Evolutionary conservation across 495 filamentous ascomycete genomes (phyloP).

Genomic region (Hypoxylon fuscum): DNA sequence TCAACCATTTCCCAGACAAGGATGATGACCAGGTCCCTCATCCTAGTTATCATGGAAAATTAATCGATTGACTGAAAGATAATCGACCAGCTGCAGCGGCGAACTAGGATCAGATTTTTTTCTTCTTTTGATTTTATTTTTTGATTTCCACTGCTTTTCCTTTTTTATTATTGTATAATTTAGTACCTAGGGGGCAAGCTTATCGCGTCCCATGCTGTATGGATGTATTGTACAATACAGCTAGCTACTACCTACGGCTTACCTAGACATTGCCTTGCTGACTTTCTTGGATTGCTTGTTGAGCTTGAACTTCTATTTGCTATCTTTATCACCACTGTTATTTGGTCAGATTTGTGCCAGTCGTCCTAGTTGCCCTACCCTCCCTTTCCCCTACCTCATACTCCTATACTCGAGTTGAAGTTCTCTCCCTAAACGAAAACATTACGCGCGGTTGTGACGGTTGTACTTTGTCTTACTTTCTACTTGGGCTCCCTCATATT

Average conservation of each 20-base stretch:
- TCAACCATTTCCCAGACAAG: constrained; percentile 18
- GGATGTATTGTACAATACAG: no score
- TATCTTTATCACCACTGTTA: constrained; percentile 17
- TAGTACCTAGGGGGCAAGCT: constrained; percentile 1
- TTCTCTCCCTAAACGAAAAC: neutral
- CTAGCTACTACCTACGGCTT: no score
- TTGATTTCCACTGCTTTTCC: neutral
- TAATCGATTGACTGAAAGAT: constrained; percentile 39
- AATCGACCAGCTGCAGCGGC: constrained; percentile 13
- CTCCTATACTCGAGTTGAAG: constrained; percentile 5
- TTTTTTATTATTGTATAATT: constrained; percentile 11
- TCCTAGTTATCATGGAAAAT: constrained; percentile 37
- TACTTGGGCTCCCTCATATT: constrained; percentile 14
- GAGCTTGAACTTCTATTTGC: constrained; percentile 15
- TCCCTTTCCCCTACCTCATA: neutral
- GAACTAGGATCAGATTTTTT: constrained; percentile 8
- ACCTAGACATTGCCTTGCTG: neutral
- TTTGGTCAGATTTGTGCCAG: constrained; percentile 21
- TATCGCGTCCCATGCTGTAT: constrained; percentile 24
- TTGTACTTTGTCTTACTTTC: neutral
- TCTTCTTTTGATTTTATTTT: neutral
- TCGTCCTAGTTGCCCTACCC: neutral
- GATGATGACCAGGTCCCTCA: constrained; percentile 35
- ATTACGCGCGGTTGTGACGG: neutral
- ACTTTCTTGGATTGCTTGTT: constrained; percentile 9